Evolutionary conservation across 306 rosid genomes (phyloP).

Genomic region (Acacia acuminata): DNA sequence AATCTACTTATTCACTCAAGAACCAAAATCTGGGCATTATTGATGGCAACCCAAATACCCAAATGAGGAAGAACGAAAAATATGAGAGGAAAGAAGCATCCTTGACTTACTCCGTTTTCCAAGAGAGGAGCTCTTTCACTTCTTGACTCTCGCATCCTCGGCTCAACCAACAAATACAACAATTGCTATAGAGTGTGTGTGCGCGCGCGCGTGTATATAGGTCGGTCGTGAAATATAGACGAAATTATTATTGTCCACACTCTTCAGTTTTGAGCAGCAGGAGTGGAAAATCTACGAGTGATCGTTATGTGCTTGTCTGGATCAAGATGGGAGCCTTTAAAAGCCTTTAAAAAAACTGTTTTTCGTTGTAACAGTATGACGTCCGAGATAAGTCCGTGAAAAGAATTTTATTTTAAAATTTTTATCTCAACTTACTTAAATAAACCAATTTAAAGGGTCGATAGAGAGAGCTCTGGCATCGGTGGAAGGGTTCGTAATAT

Average conservation of each 20-base stretch:
- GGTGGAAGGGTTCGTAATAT: neutral
- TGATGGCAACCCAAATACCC: neutral
- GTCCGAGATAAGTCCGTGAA: too few species aligned
- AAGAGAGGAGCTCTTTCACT: constrained; percentile 48
- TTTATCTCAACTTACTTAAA: too few species aligned
- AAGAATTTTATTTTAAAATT: too few species aligned
- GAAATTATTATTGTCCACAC: neutral
- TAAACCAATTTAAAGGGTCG: neutral
- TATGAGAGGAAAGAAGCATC: neutral
- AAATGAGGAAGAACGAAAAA: neutral
- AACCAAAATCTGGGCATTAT: neutral
- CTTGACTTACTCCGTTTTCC: constrained; percentile 36
- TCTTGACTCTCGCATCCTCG: constrained; percentile 36
- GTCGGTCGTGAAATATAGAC: neutral
- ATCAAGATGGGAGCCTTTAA: too few species aligned
- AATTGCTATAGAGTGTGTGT: neutral
- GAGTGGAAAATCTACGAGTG: neutral
- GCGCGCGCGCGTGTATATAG: too few species aligned
- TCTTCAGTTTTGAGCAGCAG: too few species aligned
- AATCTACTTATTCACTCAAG: neutral
- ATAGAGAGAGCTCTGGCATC: neutral
- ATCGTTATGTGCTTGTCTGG: too few species aligned
- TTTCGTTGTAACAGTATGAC: too few species aligned
- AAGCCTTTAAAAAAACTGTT: too few species aligned
- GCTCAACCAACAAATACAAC: neutral